Base-by-base conservation (phyloP, 2,329 filamentous ascomycete genomes). In the Sporothrix protearum region DNA sequence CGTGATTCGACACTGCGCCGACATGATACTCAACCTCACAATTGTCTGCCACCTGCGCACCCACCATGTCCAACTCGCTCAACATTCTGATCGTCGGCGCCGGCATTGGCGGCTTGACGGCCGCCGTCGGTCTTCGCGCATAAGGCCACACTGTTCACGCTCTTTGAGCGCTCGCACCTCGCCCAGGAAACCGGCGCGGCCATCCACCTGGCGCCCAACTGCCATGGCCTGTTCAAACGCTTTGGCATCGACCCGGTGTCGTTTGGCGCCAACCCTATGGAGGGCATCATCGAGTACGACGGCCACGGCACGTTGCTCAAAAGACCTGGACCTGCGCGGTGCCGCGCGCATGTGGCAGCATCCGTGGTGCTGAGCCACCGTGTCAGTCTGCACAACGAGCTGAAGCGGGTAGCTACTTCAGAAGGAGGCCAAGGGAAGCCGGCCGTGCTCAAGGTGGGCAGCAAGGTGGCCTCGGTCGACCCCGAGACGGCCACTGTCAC, bases 301-400 rank as follows among this genome's bases (percentile, higher is more conserved):
- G 55, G 55, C 30, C 14, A 33, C 3, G 55, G 55, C 55, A 59
- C 19, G 0, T 9, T 59, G 5, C n/a, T 14, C n/a, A 2, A 59
- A 36, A 10, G 55, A 59, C 28, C 16, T 59, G 7, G 30, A 59
- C 30, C 14, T 59, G 28, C 55, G 55, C 28, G 55, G 55, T 10
- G 55, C 55, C 55, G 14, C 12, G 28, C 14, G 28, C 55, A 59
- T 59, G 55, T 59, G 55, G 55, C 55, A 59, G 55, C 30, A 59
- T n/a, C 55, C 55, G 16, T 59, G 55, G 55, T 59, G 28, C 16
- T 59, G 28, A 59, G 55, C 55, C 55, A 59, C 30, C 55, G 55
- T 36, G 55, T 59, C 55, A 59, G 55, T 16, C 28, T 59, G 28
- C 55, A 59, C 55, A 59, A 59, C 55, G 55, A 59, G 55, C 28